Percentiles rank a stretch among this genome's conserved stretches.
Conservation (phyloP, 1,284 basidiomycete genomes). For the Coniferiporia weirii region DNA sequence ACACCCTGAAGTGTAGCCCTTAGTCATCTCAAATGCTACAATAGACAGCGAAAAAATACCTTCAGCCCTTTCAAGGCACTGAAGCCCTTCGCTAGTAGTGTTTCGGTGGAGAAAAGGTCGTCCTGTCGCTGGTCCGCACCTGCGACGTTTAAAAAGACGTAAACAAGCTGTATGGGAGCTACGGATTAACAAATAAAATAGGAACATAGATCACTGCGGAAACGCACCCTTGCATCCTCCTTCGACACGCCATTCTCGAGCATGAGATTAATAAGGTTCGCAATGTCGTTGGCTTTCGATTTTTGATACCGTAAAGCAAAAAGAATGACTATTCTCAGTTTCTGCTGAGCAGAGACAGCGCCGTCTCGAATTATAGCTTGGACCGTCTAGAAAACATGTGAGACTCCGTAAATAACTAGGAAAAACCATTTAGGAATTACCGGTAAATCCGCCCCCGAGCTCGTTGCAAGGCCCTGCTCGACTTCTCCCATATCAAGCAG, state of each 20-base stretch:
- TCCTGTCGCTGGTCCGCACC: constrained; percentile 97
- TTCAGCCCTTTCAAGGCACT: constrained; percentile 95
- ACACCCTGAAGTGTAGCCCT: constrained; percentile 61
- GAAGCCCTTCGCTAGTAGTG: constrained; percentile 90
- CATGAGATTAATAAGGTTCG: constrained; percentile 77
- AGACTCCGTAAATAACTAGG: background rate
- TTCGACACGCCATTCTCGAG: constrained; percentile 77
- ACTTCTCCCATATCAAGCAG: constrained; percentile 90
- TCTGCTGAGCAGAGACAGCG: constrained; percentile 70
- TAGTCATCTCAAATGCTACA: constrained; percentile 2
- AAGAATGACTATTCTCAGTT: constrained; percentile 89
- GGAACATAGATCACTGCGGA: constrained; percentile 2
- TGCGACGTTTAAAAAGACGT: constrained; percentile 89
- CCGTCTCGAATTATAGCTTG: constrained; percentile 69
- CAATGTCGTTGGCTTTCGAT: constrained; percentile 80
- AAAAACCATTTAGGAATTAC: constrained; percentile 39
- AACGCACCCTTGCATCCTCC: constrained; percentile 75
- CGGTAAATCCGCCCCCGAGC: constrained; percentile 84
- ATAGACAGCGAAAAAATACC: constrained; percentile 34
- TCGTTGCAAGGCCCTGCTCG: constrained; percentile 93
- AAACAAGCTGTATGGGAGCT: constrained; percentile 65
- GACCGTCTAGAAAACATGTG: constrained; percentile 34
- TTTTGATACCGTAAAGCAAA: constrained; percentile 97
- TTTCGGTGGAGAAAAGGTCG: constrained; percentile 95
- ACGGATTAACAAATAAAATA: background rate